These are phyloP conservation scores for Chlorella ohadii DNA, from an alignment of 139 green algal genomes.

Conservation along the genomic window DNA sequence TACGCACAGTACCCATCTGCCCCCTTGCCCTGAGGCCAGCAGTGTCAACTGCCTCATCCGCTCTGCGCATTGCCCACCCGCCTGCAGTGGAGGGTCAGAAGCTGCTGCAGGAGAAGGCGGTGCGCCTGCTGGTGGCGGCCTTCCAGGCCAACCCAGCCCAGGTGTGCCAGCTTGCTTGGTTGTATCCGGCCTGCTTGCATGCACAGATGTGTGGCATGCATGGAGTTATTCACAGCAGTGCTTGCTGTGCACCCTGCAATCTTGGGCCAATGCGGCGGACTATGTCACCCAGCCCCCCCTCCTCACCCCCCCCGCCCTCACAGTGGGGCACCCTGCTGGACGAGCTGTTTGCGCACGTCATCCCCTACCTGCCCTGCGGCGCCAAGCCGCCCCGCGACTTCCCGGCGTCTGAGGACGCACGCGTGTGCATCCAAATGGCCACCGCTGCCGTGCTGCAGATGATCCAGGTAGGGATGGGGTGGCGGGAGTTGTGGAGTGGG, in stretches of 20 bases:
- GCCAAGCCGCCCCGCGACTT: constrained; percentile 28
- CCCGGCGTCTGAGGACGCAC: constrained; percentile 7
- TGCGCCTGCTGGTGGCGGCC: constrained; percentile 51
- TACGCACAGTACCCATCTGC: too few relatives aligned
- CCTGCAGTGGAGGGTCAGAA: constrained; percentile 51
- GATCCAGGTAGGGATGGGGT: constrained; percentile 63
- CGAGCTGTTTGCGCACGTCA: constrained; percentile 54
- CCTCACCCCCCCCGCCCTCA: background rate
- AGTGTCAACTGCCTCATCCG: too few relatives aligned
- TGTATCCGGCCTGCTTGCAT: too few relatives aligned
- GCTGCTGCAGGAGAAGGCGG: constrained; percentile 67
- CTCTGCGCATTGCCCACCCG: too few relatives aligned
- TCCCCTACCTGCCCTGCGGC: constrained; percentile 18
- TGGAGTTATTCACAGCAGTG: too few relatives aligned
- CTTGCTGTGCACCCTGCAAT: too few relatives aligned
- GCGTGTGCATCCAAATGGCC: constrained; percentile 60
- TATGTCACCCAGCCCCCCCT: background rate
- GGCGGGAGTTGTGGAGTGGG: too few relatives aligned
- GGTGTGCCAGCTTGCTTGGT: background rate
- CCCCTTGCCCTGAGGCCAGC: too few relatives aligned
- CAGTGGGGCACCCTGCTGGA: constrained; percentile 60
- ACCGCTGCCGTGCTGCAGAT: constrained; percentile 77
- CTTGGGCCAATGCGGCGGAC: too few relatives aligned
- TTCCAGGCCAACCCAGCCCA: constrained; percentile 50
- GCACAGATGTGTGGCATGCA: too few relatives aligned